Evolutionary conservation across 495 filamentous ascomycete species (phyloP).

Genomic region (Penicillium crystallinum): DNA sequence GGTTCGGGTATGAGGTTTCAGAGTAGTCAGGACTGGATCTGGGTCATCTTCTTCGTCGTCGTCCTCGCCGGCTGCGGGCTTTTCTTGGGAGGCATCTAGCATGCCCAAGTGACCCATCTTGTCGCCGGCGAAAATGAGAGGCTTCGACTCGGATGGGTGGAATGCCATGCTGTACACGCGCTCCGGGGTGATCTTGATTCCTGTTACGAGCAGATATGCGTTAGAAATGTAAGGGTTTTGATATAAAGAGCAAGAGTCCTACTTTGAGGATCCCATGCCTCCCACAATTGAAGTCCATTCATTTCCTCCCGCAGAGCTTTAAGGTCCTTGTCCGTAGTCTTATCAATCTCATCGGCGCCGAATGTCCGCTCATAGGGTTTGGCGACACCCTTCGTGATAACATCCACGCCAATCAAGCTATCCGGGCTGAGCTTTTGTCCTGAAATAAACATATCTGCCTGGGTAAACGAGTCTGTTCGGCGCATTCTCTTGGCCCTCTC

Average conservation of each 20-base stretch:
- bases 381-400: constrained; percentile 61
- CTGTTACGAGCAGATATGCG: constrained; percentile 32
- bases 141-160: constrained; percentile 79
- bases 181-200: constrained; percentile 91
- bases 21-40: constrained; percentile 72
- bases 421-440: constrained; percentile 57
- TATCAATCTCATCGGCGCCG: constrained; percentile 70
- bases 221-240: constrained; percentile 1
- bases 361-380: constrained; percentile 79
- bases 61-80: constrained; percentile 52
- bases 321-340: constrained; percentile 71
- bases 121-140: constrained; percentile 90
- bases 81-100: constrained; percentile 80
- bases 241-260: constrained; percentile 17
- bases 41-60: constrained; percentile 60
- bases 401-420: constrained; percentile 43
- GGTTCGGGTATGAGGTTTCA: constrained; percentile 86
- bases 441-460: constrained; percentile 73
- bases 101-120: constrained; percentile 91
- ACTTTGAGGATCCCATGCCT: constrained; percentile 74
- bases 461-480: constrained; percentile 63
- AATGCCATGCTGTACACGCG: constrained; percentile 84
- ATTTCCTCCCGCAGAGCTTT: constrained; percentile 75
- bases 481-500: constrained; percentile 67
- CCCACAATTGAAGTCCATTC: constrained; percentile 73